Evolutionary conservation across 2,329 filamentous ascomycete genomes (phyloP).

Genomic region (Ceratocystis ficicola): DNA sequence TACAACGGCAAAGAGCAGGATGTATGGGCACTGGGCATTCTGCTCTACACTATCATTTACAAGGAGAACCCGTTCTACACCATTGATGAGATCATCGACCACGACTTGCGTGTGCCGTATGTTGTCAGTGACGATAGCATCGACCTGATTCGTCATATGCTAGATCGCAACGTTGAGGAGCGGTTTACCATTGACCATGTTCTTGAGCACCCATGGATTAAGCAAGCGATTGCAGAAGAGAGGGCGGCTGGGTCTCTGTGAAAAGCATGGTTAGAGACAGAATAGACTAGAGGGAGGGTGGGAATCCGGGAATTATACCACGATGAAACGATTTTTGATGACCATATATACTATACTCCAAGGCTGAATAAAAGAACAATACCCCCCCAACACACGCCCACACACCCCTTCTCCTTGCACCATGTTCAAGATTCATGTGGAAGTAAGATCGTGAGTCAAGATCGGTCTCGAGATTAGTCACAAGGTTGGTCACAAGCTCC

Average conservation of each 20-base stretch:
- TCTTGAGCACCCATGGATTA: conserved; percentile 74
- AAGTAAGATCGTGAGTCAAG: too few species aligned
- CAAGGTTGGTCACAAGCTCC: too few species aligned
- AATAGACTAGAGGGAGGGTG: background rate
- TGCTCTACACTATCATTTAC: conserved; percentile 97
- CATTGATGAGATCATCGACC: conserved; percentile 98
- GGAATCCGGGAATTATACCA: background rate
- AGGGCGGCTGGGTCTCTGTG: conserved; percentile 1
- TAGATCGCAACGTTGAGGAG: conserved; percentile 74
- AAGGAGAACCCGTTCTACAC: conserved; percentile 99
- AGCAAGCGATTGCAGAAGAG: conserved; percentile 23
- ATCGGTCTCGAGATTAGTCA: too few species aligned
- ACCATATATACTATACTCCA: background rate
- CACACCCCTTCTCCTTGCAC: too few species aligned
- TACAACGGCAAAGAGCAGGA: conserved; percentile 96
- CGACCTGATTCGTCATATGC: conserved; percentile 80
- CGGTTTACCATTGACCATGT: conserved; percentile 81
- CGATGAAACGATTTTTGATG: conserved; percentile 12
- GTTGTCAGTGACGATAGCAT: conserved; percentile 85
- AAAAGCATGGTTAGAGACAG: background rate
- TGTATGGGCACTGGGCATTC: conserved; percentile 92
- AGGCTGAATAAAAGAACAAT: background rate
- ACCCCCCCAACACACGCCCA: too few species aligned
- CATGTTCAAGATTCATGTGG: too few species aligned
- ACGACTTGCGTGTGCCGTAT: conserved; percentile 82